phyloP scores from a whole-genome alignment of 2,329 filamentous ascomycete species.

The Cladosporium sp. region DNA sequence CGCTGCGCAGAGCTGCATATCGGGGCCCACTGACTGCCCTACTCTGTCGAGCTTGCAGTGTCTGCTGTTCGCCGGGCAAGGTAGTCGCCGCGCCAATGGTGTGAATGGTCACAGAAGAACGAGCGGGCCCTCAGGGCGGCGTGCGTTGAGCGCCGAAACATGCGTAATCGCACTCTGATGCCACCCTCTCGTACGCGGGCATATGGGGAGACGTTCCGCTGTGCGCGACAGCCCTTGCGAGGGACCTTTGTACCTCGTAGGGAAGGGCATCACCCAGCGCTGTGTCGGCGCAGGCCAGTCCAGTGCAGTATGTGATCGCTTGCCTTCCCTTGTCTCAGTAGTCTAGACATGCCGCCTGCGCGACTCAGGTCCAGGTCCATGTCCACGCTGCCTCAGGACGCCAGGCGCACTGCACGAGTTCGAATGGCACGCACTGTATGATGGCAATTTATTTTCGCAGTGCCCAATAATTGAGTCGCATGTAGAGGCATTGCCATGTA shows the following conservation, averaged over 20 bases:
- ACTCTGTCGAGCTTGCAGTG: not conserved
- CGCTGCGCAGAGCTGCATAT: slow-evolving; percentile 17
- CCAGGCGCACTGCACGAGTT: slow-evolving; percentile 1
- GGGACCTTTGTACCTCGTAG: slow-evolving; percentile 12
- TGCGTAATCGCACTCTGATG: slow-evolving; percentile 18
- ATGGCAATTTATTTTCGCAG: slow-evolving; percentile 3
- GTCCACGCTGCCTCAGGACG: slow-evolving; percentile 12
- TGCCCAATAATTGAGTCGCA: not conserved
- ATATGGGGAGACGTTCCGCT: slow-evolving; percentile 8
- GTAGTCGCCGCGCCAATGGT: slow-evolving; percentile 16
- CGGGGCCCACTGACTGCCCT: slow-evolving; percentile 9
- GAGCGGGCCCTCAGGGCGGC: slow-evolving; percentile 18
- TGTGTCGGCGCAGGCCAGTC: not conserved
- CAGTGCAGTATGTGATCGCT: not conserved
- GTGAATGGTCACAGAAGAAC: slow-evolving; percentile 1
- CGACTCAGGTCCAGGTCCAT: not conserved
- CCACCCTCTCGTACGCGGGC: slow-evolving; percentile 7
- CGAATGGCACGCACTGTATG: slow-evolving; percentile 8
- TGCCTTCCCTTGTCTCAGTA: slow-evolving; percentile 11
- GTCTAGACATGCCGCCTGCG: slow-evolving; percentile 13
- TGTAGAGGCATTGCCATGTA: slow-evolving; percentile 7
- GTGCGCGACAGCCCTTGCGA: slow-evolving; percentile 10
- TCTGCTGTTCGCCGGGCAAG: slow-evolving; percentile 8
- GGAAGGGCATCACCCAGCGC: not conserved
- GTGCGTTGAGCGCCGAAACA: slow-evolving; percentile 19